Evolutionary conservation across 768 basidiomycete species (phyloP).

Genomic region (Mycena rebaudengoi): DNA sequence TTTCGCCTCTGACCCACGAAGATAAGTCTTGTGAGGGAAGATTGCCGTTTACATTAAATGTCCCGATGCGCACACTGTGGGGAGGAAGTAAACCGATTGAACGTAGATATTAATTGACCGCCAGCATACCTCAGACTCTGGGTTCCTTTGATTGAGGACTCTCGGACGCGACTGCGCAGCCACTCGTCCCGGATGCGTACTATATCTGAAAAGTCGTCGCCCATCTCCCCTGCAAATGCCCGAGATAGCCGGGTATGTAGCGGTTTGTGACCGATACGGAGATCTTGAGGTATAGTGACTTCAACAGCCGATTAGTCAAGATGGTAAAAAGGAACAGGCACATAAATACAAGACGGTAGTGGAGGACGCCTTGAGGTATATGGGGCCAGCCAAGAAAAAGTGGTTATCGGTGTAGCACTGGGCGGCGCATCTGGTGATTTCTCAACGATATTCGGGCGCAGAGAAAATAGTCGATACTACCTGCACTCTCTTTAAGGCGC

Average conservation of each 20-base stretch:
- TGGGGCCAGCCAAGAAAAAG: conserved; percentile 56
- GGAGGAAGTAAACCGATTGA: neutral
- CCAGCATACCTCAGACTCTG: conserved; percentile 43
- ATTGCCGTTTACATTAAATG: conserved; percentile 88
- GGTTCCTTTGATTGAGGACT: conserved; percentile 42
- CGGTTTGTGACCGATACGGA: conserved; percentile 58
- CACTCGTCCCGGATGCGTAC: conserved; percentile 69
- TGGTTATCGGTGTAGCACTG: conserved; percentile 37
- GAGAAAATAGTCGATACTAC: conserved; percentile 45
- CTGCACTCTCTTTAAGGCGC: conserved; percentile 58
- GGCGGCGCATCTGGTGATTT: conserved; percentile 18
- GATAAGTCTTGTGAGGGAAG: conserved; percentile 76
- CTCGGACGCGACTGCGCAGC: conserved; percentile 57
- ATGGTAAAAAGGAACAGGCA: conserved; percentile 27
- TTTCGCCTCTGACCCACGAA: conserved; percentile 62
- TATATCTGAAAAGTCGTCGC: conserved; percentile 68
- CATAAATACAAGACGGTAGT: conserved; percentile 38
- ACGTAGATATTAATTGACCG: neutral
- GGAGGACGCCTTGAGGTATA: conserved; percentile 43
- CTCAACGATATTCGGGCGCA: neutral
- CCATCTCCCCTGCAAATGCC: conserved; percentile 67
- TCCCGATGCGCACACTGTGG: conserved; percentile 71
- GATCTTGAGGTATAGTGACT: conserved; percentile 56
- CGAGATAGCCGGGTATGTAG: conserved; percentile 64
- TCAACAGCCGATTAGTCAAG: neutral